A percentile compares a stretch with the other conserved stretches of the same genome.
phyloP scores from a whole-genome alignment of 257 asterid species.

The Osmanthus fragrans region DNA sequence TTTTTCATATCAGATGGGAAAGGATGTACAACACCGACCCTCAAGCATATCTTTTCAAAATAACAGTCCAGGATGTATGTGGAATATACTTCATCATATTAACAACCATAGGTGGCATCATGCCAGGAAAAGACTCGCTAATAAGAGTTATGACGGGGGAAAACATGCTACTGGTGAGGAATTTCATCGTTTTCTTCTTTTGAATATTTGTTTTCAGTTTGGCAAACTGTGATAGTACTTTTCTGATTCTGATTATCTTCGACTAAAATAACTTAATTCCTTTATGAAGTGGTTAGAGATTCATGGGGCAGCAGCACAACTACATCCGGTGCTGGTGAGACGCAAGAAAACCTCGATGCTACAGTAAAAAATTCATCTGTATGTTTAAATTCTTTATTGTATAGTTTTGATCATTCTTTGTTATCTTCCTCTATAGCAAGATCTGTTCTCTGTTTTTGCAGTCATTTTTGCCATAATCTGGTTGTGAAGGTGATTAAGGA shows the following conservation, averaged over 20 bases:
- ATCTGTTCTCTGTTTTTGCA: neutral
- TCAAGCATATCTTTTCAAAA: conserved; percentile 31
- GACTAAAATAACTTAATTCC: neutral
- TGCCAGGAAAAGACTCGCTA: conserved; percentile 59
- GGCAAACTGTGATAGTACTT: neutral
- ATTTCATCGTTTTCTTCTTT: neutral
- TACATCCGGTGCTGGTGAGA: conserved; percentile 23
- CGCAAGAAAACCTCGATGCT: conserved; percentile 25
- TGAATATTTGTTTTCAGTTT: neutral
- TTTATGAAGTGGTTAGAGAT: conserved; percentile 32
- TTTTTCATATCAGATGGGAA: conserved; percentile 37
- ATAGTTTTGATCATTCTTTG: neutral
- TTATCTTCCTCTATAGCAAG: neutral
- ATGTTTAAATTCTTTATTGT: conserved; percentile 24
- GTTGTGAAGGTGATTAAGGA: too few species aligned
- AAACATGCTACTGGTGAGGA: conserved; percentile 36
- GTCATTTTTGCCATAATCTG: neutral
- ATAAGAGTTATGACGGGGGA: conserved; percentile 29
- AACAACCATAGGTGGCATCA: conserved; percentile 47
- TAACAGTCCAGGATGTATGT: conserved; percentile 55
- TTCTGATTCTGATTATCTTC: neutral
- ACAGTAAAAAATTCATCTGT: conserved; percentile 33
- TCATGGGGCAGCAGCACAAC: conserved; percentile 20
- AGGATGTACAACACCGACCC: conserved; percentile 36
- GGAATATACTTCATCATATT: conserved; percentile 64